Evolutionary conservation across 2,329 filamentous ascomycete genomes (phyloP).

Genomic region (Dendryphion nanum): DNA sequence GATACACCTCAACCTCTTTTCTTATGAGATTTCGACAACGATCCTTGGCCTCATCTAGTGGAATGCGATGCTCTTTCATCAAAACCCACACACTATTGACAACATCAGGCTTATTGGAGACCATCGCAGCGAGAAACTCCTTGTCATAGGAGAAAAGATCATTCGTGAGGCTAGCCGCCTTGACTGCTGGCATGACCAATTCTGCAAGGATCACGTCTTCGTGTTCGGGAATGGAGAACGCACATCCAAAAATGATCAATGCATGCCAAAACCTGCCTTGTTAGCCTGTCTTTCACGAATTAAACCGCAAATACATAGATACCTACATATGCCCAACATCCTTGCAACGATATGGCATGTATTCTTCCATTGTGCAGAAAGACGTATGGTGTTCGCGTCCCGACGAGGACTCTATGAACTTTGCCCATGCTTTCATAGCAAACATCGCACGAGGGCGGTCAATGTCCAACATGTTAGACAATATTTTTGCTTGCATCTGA

Average conservation of each 20-base stretch:
- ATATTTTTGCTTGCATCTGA: conserved; percentile 12
- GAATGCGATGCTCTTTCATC: conserved; percentile 35
- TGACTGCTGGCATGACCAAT: conserved; percentile 21
- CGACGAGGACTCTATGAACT: conserved; percentile 11
- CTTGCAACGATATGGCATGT: conserved; percentile 12
- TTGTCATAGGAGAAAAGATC: conserved; percentile 43
- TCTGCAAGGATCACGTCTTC: conserved; percentile 29
- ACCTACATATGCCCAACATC: conserved; percentile 17
- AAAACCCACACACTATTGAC: conserved; percentile 43
- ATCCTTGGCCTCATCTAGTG: conserved; percentile 25
- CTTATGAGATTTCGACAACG: conserved; percentile 19
- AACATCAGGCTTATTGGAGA: conserved; percentile 24
- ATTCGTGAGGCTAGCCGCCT: conserved; percentile 36
- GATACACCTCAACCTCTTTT: conserved; percentile 16
- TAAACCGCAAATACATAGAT: neutral
- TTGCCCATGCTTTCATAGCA: conserved; percentile 16
- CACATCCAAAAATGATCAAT: conserved; percentile 38
- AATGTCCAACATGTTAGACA: conserved; percentile 14
- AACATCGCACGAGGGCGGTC: conserved; percentile 11
- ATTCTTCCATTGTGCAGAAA: conserved; percentile 15
- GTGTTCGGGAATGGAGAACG: conserved; percentile 37
- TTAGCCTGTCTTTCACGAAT: neutral
- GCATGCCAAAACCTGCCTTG: conserved; percentile 34
- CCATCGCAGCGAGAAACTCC: conserved; percentile 25
- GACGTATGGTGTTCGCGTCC: neutral